These are phyloP conservation scores for Neurospora sp. DNA, from an alignment of 495 filamentous ascomycete genomes.

Conservation along the genomic window DNA sequence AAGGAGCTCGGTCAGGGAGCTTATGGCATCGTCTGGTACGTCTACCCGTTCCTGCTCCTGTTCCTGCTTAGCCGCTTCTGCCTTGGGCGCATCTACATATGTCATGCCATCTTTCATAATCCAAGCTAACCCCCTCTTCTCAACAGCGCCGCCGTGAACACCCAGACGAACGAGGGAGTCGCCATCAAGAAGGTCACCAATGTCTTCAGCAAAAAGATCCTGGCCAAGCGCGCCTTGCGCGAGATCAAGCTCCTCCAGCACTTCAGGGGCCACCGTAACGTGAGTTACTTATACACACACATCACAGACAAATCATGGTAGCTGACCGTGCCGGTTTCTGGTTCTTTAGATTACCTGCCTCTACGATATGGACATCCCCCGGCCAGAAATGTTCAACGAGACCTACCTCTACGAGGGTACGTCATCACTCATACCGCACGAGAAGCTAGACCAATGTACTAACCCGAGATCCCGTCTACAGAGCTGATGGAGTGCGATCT, in stretches of 20 bases:
- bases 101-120: background rate
- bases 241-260: slow-evolving; percentile 99
- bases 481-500: slow-evolving; percentile 99
- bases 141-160: slow-evolving; percentile 79
- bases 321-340: slow-evolving; percentile 5
- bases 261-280: slow-evolving; percentile 69
- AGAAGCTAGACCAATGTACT: background rate
- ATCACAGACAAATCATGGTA: background rate
- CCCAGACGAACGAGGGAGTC: slow-evolving; percentile 85
- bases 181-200: slow-evolving; percentile 99
- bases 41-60: slow-evolving; percentile 1
- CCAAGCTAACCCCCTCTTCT: background rate
- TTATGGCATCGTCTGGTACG: slow-evolving; percentile 97
- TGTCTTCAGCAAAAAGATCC: slow-evolving; percentile 99
- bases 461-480: slow-evolving; percentile 26
- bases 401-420: slow-evolving; percentile 96
- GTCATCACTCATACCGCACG: slow-evolving; percentile 3
- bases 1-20: slow-evolving; percentile 98
- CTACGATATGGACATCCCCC: slow-evolving; percentile 98
- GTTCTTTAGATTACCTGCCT: slow-evolving; percentile 80
- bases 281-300: slow-evolving; percentile 18
- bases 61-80: background rate
- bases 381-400: slow-evolving; percentile 98
- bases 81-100: background rate
- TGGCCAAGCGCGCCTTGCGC: slow-evolving; percentile 92